Evolutionary conservation across 192 early-diverging fungal genomes (phyloP).

Genomic region (Coemansia sp.): DNA sequence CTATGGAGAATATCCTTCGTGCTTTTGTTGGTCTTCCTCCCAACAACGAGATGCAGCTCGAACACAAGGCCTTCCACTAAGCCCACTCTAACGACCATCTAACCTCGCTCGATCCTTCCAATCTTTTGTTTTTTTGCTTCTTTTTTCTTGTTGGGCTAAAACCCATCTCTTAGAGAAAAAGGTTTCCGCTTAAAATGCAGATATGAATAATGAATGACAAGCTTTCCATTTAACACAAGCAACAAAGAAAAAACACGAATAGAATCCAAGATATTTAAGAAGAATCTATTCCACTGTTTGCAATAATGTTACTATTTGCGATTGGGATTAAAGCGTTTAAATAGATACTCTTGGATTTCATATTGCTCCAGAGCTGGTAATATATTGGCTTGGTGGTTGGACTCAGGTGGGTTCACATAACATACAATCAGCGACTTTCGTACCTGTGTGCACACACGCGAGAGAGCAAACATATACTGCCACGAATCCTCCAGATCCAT

Average conservation of each 20-base stretch:
- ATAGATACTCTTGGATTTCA: conserved; percentile 27
- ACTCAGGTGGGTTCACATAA: conserved; percentile 25
- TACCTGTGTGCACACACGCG: conserved; percentile 37
- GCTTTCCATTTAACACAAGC: not conserved
- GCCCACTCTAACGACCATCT: not conserved
- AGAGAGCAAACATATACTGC: conserved; percentile 42
- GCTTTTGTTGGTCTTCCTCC: conserved; percentile 94
- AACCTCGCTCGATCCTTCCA: no score
- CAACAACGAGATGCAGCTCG: conserved; percentile 96
- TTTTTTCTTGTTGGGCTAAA: not conserved
- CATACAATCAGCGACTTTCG: conserved; percentile 45
- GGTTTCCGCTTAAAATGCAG: not conserved
- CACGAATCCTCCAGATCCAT: conserved; percentile 17
- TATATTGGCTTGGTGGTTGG: not conserved
- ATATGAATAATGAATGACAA: not conserved
- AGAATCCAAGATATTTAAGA: not conserved
- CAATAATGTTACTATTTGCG: conserved; percentile 7
- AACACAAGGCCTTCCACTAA: conserved; percentile 74
- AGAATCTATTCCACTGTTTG: not conserved
- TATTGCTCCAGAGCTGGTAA: conserved; percentile 25
- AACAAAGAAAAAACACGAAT: not conserved
- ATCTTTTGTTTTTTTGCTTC: not conserved
- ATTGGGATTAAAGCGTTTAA: conserved; percentile 48
- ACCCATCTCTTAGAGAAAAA: not conserved
- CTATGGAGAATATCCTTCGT: conserved; percentile 97